Conservation (phyloP, 768 basidiomycete genomes). For the Pleurotus ostreatus region DNA sequence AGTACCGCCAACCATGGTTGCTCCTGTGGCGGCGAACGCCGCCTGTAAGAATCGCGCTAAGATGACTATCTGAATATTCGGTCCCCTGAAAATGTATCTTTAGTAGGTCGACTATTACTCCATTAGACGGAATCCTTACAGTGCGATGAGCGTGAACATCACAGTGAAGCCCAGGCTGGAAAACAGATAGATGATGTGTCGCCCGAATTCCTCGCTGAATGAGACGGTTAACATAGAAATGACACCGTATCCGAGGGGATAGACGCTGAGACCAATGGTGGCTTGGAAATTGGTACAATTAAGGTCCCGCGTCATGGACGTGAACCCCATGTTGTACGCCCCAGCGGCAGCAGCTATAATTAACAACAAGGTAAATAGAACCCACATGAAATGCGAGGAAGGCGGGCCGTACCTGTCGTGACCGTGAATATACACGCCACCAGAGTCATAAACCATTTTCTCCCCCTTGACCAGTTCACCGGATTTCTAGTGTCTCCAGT, state of each 20-base stretch:
- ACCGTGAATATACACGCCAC: slow-evolving; percentile 28
- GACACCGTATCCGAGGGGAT: slow-evolving; percentile 56
- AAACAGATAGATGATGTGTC: slow-evolving; percentile 54
- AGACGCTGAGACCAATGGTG: slow-evolving; percentile 47
- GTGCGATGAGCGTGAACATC: slow-evolving; percentile 45
- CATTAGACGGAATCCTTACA: slow-evolving; percentile 24
- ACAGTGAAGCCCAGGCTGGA: slow-evolving; percentile 45
- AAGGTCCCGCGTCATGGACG: slow-evolving; percentile 51
- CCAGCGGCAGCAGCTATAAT: slow-evolving; percentile 43
- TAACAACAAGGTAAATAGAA: no score
- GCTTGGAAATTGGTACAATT: slow-evolving; percentile 42
- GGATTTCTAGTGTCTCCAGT: slow-evolving; percentile 33
- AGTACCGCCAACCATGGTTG: slow-evolving; percentile 74
- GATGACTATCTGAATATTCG: slow-evolving; percentile 60
- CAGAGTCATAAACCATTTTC: slow-evolving; percentile 43
- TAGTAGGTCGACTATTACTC: no score
- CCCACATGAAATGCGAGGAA: no score
- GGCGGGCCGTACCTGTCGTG: slow-evolving; percentile 22
- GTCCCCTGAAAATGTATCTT: slow-evolving; percentile 24
- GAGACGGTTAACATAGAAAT: slow-evolving; percentile 64
- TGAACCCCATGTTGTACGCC: slow-evolving; percentile 51
- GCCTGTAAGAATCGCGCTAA: slow-evolving; percentile 64
- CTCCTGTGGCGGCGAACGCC: slow-evolving; percentile 63
- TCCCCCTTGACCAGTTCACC: slow-evolving; percentile 28
- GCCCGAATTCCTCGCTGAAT: slow-evolving; percentile 71